Base-by-base conservation (phyloP, 2,329 filamentous ascomycete genomes). In the Verticillium alfalfae region DNA sequence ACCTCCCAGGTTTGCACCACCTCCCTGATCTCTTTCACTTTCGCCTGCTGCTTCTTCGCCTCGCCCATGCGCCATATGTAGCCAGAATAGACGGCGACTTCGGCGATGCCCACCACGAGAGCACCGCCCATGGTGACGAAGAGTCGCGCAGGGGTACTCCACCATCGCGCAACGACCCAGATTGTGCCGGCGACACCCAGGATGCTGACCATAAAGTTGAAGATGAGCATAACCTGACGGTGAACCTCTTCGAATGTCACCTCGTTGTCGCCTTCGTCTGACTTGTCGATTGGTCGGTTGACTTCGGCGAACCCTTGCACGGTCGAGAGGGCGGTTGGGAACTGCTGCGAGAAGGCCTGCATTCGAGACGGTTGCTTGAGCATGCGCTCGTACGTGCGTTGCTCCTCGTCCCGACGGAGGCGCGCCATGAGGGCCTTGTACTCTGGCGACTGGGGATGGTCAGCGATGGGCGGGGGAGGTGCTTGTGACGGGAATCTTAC, bases 161-260 rank as follows among this genome's bases (percentile, higher is more conserved):
- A 94, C 82, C 90, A 91, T 58, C 87, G 81, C 1, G 89, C 89
- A 16, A 84, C 83, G n/a, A 93, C 81, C 91, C 91, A 95, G 38
- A 95, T 83, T 8, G 90, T 91, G 2, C 84, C 87, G 2, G 87
- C 89, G 58, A 90, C 90, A 55, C 93, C 91, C 2, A 94, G 78
- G 60, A 97, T 90, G 59, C 92, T 96, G 60, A 97, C 81, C 45
- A 97, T 78, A 58, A 98, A 92, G 73, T 98, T 99, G 69, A 96
- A 82, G 59, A 98, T 92, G 8, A 98, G 80, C 52, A 90, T 88
- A 61, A 95, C 78, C 70, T 95, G 92, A n/a, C 90, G 83, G 71
- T 94, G 89, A 1, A 95, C 81, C 63, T 95, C 91, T 39, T 84
- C 83, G 65, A 88, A 88, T 2, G 87, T 88, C 2, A 90, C 77